These are phyloP conservation scores for Articulospora tetracladia DNA, from an alignment of 495 filamentous ascomycete species.

Conservation along the genomic window DNA sequence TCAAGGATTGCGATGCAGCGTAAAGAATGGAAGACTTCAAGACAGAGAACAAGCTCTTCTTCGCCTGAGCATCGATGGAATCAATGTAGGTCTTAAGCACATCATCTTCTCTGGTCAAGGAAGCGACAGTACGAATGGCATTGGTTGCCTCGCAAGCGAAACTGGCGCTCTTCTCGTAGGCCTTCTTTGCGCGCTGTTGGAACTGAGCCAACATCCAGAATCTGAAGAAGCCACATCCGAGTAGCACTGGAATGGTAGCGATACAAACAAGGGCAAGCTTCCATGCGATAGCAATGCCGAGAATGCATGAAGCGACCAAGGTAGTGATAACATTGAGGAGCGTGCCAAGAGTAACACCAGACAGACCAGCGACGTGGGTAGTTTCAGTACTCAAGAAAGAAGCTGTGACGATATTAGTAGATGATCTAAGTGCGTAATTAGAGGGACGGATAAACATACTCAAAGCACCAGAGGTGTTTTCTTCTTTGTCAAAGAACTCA, in stretches of 20 bases:
- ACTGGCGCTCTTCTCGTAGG: slow-evolving; percentile 70
- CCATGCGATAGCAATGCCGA: slow-evolving; percentile 76
- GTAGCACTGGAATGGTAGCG: slow-evolving; percentile 70
- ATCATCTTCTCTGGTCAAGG: slow-evolving; percentile 76
- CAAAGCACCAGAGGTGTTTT: slow-evolving; percentile 80
- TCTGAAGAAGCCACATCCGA: slow-evolving; percentile 80
- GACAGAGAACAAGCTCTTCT: slow-evolving; percentile 60
- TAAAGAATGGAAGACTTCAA: slow-evolving; percentile 69
- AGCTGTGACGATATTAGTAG: too few species aligned
- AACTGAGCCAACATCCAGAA: slow-evolving; percentile 79
- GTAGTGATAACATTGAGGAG: slow-evolving; percentile 74
- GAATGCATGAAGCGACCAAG: slow-evolving; percentile 59
- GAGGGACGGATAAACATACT: too few species aligned
- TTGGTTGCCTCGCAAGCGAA: slow-evolving; percentile 90
- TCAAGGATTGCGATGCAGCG: slow-evolving; percentile 71
- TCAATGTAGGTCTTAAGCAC: slow-evolving; percentile 70
- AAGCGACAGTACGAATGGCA: slow-evolving; percentile 91
- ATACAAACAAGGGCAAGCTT: slow-evolving; percentile 85
- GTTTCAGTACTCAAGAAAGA: slow-evolving; percentile 84
- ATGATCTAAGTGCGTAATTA: too few species aligned
- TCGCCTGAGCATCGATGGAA: slow-evolving; percentile 60
- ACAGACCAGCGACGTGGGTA: slow-evolving; percentile 78
- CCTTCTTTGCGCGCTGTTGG: slow-evolving; percentile 63
- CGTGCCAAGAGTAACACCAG: slow-evolving; percentile 76
- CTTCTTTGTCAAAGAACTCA: slow-evolving; percentile 78